phyloP scores from a whole-genome alignment of 31 red algal species.

The Endocladia muricata region DNA sequence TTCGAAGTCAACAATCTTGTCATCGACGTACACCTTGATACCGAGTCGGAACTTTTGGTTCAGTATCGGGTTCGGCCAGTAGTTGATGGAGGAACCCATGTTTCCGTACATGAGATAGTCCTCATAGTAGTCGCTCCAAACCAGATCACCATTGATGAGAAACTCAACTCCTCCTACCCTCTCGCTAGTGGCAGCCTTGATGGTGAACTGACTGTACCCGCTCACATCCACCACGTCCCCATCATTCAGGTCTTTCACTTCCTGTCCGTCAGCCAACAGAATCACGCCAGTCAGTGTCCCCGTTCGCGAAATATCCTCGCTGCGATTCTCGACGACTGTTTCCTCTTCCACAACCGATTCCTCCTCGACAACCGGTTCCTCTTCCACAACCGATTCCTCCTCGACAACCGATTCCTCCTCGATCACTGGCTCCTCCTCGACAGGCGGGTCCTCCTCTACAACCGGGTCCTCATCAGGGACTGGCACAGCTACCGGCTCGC shows the following conservation, averaged over 20 bases:
- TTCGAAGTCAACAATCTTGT: too few relatives aligned
- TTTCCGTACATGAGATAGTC: conserved; percentile 5
- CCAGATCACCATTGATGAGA: background rate
- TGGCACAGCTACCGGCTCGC: background rate
- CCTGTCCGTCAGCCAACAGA: conserved; percentile 8
- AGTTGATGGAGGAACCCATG: background rate
- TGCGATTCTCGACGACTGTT: too few relatives aligned
- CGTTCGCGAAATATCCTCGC: too few relatives aligned
- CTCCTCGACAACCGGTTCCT: background rate
- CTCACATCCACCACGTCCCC: background rate
- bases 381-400: background rate
- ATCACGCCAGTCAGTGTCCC: background rate
- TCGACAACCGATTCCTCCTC: background rate
- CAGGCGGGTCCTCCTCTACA: background rate
- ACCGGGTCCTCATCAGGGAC: background rate
- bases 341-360: too few relatives aligned
- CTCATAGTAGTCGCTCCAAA: background rate
- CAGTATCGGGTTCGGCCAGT: background rate
- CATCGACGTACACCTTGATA: too few relatives aligned
- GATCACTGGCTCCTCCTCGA: background rate
- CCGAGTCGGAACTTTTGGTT: background rate
- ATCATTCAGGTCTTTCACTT: background rate
- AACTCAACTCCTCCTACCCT: background rate
- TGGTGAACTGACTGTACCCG: background rate
- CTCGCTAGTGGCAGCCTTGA: background rate